These are phyloP conservation scores for Rhamnella rubrinervis DNA, from an alignment of 331 rosid genomes.

Conservation along the genomic window DNA sequence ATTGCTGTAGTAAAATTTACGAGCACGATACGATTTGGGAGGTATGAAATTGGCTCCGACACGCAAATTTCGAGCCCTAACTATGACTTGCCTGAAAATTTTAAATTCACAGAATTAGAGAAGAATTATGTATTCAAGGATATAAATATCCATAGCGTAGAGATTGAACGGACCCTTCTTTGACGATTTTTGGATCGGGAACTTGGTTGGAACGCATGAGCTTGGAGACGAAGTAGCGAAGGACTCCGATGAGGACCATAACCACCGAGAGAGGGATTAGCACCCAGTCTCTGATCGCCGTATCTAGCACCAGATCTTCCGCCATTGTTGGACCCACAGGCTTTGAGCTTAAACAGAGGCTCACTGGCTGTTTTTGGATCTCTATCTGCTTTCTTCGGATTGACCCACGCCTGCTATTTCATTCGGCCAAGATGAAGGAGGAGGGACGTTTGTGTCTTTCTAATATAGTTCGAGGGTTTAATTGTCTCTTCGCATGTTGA, in stretches of 20 bases:
- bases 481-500: background rate
- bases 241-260: constrained; percentile 96
- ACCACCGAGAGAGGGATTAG: constrained; percentile 95
- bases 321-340: constrained; percentile 54
- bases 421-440: background rate
- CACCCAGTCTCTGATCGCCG: constrained; percentile 99
- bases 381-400: background rate
- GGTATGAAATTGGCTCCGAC: constrained; percentile 84
- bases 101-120: constrained; percentile 11
- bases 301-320: constrained; percentile 94
- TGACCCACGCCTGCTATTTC: background rate
- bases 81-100: constrained; percentile 71
- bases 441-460: background rate
- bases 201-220: constrained; percentile 85
- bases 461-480: background rate
- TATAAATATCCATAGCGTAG: background rate
- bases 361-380: background rate
- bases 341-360: constrained; percentile 6
- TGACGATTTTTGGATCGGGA: constrained; percentile 84
- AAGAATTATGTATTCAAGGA: background rate
- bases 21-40: constrained; percentile 80
- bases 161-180: constrained; percentile 65
- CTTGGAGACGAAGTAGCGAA: constrained; percentile 91
- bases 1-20: constrained; percentile 71
- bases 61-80: constrained; percentile 95